Evolutionary conservation across 257 asterid species (phyloP), one percentile per base, ranked within the genome.

Genomic region (Parsonsia alboflavescens): DNA sequence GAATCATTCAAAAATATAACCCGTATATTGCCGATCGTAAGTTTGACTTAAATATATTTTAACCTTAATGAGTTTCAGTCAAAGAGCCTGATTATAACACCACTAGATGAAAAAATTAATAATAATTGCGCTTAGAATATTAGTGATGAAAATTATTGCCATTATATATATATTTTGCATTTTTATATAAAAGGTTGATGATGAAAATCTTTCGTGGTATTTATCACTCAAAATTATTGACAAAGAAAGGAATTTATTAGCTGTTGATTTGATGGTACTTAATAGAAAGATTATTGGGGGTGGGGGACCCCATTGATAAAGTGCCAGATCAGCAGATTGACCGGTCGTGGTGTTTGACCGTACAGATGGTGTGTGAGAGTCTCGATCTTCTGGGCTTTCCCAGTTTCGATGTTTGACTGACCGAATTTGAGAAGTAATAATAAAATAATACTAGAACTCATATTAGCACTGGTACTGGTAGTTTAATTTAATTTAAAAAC

Each of bases 291-390:
- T 54, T 17, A 33, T 2, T 10, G n/a, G 16, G 1, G n/a, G 71
- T 4, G 46, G 41, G 72, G 59, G 72, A 41, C 39, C 74, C 72
- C 7, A 4, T 71, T 71, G 76, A 4, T 11, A 70, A 70, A 77
- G 80, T 77, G 76, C 72, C 80, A 77, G 76, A 58, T 77, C 80
- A 77, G 67, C 68, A 15, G 36, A 62, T 77, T 77, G 80, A 77
- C 80, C 71, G 15, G 80, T 77, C 80, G 17, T 59, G 49, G 41
- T 30, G 76, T 77, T 50, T 62, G 76, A 77, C 72, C 58, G 76
- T 77, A 70, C 65, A 49, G 64, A 58, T 10, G 21, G 10, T 15
- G 59, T 49, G 59, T 45, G 22, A 3, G 22, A 8, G 54, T 21
- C 70, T 17, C 52, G 78, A 64, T 42, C 50, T 45, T 67, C 61